Evolutionary conservation across 2,329 filamentous ascomycete genomes (phyloP).

Genomic region (Cladosporium colombiae): DNA sequence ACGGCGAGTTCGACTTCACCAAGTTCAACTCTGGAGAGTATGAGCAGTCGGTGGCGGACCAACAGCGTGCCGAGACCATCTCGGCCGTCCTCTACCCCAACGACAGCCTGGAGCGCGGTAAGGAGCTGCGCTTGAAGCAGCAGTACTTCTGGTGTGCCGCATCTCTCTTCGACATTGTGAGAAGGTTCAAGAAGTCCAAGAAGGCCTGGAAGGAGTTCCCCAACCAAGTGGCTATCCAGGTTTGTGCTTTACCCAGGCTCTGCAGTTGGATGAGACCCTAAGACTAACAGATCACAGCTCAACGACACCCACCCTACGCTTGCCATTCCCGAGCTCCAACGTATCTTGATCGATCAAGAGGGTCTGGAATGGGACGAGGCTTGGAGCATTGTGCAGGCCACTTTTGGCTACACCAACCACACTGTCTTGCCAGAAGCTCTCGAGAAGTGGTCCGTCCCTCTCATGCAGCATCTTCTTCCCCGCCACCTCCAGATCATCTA

Average conservation of each 20-base stretch:
- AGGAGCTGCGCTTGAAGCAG: constrained; percentile 96
- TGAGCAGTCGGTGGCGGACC: constrained; percentile 95
- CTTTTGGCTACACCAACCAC: constrained; percentile 97
- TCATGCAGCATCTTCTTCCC: constrained; percentile 89
- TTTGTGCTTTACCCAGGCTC: not conserved
- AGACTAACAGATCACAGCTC: constrained; percentile 46
- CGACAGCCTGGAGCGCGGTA: constrained; percentile 93
- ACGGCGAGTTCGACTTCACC: constrained; percentile 97
- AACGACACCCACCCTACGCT: constrained; percentile 98
- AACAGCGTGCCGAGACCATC: constrained; percentile 98
- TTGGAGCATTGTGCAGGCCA: constrained; percentile 68
- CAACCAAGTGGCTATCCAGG: constrained; percentile 90
- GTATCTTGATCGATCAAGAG: constrained; percentile 86
- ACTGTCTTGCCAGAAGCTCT: constrained; percentile 94
- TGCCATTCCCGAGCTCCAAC: constrained; percentile 92
- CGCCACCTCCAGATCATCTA: constrained; percentile 97
- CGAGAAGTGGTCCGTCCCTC: constrained; percentile 96
- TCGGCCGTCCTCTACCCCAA: constrained; percentile 97
- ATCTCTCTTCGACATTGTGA: constrained; percentile 92
- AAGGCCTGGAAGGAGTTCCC: constrained; percentile 89
- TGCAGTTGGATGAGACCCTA: not conserved
- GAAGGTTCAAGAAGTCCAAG: constrained; percentile 96
- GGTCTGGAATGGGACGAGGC: constrained; percentile 91
- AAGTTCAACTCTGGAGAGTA: constrained; percentile 99
- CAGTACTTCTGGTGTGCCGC: constrained; percentile 99